Percentiles rank a stretch among this genome's conserved stretches.
Evolutionary conservation across 2,329 filamentous ascomycete species (phyloP).

Genomic region (Xylariaceae sp.): DNA sequence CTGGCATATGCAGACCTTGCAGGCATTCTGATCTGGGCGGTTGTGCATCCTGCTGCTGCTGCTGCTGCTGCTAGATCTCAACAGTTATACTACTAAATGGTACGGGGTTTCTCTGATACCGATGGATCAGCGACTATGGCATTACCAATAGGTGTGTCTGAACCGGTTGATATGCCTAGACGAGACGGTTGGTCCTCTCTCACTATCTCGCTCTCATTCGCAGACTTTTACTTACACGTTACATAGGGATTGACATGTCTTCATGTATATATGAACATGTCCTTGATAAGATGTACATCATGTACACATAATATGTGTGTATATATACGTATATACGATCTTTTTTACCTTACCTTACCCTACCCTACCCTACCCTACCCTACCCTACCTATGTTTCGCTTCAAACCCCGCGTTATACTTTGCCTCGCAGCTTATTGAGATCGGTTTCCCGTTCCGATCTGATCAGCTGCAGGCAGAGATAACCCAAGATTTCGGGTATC

Average conservation of each 20-base stretch:
- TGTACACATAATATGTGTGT: not conserved
- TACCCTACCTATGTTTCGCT: not conserved
- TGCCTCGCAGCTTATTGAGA: conserved; percentile 10
- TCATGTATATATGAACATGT: not conserved
- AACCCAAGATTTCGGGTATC: conserved; percentile 19
- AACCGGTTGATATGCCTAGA: not conserved
- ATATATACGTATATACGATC: too few relatives aligned
- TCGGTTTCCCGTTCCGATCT: conserved; percentile 18
- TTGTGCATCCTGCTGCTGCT: not conserved
- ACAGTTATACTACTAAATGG: not conserved
- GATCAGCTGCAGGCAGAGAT: conserved; percentile 3
- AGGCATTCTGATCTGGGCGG: not conserved
- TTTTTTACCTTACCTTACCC: too few relatives aligned
- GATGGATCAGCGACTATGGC: not conserved
- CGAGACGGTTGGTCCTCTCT: not conserved
- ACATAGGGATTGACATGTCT: too few relatives aligned
- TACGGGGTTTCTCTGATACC: not conserved
- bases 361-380: too few relatives aligned
- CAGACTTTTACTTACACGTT: not conserved
- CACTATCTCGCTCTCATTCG: not conserved
- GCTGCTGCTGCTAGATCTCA: not conserved
- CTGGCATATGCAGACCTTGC: conserved; percentile 1
- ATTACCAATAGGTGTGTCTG: not conserved
- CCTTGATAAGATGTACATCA: not conserved
- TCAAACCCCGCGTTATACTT: not conserved